Percentiles rank a stretch among this genome's conserved stretches.
phyloP scores from a whole-genome alignment of 208 protist genomes.

The Porcisia hertigi region DNA sequence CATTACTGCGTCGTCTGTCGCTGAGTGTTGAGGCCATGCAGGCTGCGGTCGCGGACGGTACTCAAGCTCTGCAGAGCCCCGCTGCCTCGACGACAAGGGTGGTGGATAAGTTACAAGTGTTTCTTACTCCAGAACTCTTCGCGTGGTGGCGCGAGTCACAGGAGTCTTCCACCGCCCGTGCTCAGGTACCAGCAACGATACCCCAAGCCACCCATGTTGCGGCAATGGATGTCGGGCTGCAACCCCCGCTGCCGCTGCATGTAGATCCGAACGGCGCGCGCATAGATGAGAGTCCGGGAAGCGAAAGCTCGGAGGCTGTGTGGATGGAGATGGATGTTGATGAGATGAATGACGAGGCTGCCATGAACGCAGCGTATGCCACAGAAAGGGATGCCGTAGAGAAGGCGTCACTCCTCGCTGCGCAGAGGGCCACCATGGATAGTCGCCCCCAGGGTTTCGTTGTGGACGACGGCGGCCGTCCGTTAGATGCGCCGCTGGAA shows the following conservation, averaged over 20 bases:
- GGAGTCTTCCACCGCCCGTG: not conserved
- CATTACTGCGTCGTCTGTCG: constrained; percentile 21
- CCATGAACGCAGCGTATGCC: constrained; percentile 14
- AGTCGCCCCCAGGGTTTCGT: not conserved
- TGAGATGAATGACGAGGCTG: not conserved
- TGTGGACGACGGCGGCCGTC: not conserved
- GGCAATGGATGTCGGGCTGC: not conserved
- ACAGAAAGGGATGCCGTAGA: constrained; percentile 7
- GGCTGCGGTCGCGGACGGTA: not conserved
- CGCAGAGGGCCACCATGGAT: constrained; percentile 14
- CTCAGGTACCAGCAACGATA: not conserved
- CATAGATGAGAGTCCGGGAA: not conserved
- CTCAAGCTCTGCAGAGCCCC: no score
- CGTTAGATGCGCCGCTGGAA: not conserved
- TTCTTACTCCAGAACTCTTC: constrained; percentile 15
- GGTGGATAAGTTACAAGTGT: not conserved
- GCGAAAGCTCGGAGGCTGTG: not conserved
- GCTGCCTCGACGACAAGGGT: not conserved
- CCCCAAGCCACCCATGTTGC: not conserved
- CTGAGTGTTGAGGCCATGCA: not conserved
- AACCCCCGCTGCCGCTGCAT: not conserved
- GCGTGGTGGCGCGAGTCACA: constrained; percentile 9
- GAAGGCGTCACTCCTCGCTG: not conserved
- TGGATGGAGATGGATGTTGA: not conserved
- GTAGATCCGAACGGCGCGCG: no score